phyloP scores from a whole-genome alignment of 768 basidiomycete species.

The Chlorophyllum brunneum region DNA sequence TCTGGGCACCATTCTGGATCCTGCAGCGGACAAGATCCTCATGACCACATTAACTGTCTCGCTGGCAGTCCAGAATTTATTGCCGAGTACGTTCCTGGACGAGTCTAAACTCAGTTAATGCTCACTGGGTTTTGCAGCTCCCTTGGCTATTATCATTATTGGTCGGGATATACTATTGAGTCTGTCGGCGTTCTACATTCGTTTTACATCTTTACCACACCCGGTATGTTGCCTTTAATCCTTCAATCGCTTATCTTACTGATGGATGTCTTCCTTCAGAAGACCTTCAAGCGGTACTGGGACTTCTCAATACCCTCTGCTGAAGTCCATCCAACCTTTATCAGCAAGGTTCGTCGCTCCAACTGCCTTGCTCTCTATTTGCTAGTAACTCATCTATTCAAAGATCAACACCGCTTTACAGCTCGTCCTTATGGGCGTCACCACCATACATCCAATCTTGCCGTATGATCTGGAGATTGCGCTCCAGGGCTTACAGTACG shows the following conservation, averaged over 20 bases:
- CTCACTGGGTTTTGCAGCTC: constrained; percentile 45
- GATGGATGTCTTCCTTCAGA: constrained; percentile 39
- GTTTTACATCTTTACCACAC: constrained; percentile 82
- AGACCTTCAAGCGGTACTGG: constrained; percentile 93
- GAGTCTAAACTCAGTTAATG: neutral
- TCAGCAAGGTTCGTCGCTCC: constrained; percentile 69
- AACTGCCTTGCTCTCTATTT: neutral
- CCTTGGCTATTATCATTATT: constrained; percentile 80
- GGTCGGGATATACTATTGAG: constrained; percentile 86
- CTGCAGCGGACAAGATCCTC: constrained; percentile 92
- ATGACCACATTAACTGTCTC: constrained; percentile 93
- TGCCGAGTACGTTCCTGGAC: constrained; percentile 63
- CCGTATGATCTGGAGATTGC: constrained; percentile 52
- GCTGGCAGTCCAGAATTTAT: constrained; percentile 74
- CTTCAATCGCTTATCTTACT: neutral
- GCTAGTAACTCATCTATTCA: neutral
- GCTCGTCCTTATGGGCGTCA: constrained; percentile 84
- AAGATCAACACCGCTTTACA: constrained; percentile 93
- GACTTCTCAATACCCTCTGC: constrained; percentile 94
- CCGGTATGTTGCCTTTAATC: constrained; percentile 55
- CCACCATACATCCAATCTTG: constrained; percentile 80
- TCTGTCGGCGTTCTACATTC: constrained; percentile 88
- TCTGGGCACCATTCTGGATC: constrained; percentile 94
- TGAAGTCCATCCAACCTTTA: constrained; percentile 88
- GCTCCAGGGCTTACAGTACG: constrained; percentile 75